Evolutionary conservation across 768 basidiomycete species (phyloP).

Genomic region (Amanita subjunquillea): DNA sequence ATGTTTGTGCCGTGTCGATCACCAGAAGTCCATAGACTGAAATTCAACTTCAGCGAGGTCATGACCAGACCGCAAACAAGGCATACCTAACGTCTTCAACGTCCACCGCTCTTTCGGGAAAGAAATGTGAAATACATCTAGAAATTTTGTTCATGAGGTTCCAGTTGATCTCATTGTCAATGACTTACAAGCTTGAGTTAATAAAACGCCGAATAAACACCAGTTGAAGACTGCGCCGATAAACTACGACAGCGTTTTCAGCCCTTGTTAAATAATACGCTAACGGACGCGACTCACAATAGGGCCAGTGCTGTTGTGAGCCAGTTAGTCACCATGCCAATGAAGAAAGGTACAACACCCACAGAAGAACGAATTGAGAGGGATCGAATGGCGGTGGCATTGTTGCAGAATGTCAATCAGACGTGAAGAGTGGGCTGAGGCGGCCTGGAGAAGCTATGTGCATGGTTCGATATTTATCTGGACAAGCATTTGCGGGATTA

Average conservation of each 20-base stretch:
- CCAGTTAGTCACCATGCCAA: neutral
- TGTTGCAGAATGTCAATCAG: neutral
- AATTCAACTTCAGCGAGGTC: neutral
- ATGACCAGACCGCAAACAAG: neutral
- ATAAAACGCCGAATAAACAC: slow-evolving; percentile 5
- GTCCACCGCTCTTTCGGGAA: slow-evolving; percentile 5
- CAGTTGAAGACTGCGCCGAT: neutral
- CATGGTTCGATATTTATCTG: neutral
- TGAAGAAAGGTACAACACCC: neutral
- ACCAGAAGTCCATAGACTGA: neutral
- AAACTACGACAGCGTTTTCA: neutral
- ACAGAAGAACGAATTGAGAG: slow-evolving; percentile 3
- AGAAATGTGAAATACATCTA: slow-evolving; percentile 1
- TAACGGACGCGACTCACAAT: neutral
- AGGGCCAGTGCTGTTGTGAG: neutral
- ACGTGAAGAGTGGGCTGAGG: neutral
- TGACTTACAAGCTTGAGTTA: slow-evolving; percentile 2
- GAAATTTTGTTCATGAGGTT: neutral
- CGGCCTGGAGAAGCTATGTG: neutral
- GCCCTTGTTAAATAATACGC: neutral
- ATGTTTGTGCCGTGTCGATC: slow-evolving; percentile 4
- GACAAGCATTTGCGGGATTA: neutral
- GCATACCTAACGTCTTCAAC: neutral
- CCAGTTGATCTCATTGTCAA: neutral
- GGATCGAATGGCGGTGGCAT: neutral